These are phyloP conservation scores for Fomitiporia mediterranea DNA, from an alignment of 1,284 basidiomycete species.

Conservation along the genomic window DNA sequence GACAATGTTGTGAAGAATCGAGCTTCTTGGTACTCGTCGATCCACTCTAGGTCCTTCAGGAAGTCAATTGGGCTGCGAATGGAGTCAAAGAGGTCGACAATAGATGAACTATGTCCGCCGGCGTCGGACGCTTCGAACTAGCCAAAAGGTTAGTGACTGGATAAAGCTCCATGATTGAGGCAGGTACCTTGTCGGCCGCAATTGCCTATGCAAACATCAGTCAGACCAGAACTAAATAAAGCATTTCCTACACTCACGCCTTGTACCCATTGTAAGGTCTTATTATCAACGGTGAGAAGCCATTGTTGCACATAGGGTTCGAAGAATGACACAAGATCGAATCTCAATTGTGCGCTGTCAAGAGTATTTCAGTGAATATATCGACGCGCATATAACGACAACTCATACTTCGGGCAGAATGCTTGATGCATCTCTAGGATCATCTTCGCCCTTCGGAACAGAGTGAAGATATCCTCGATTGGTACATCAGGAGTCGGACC, in stretches of 20 bases:
- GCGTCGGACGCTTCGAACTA: slow-evolving; percentile 83
- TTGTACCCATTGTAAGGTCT: slow-evolving; percentile 93
- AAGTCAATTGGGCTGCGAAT: slow-evolving; percentile 88
- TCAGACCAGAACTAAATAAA: slow-evolving; percentile 12
- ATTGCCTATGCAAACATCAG: slow-evolving; percentile 55
- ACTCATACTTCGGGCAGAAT: slow-evolving; percentile 70
- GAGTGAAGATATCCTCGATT: slow-evolving; percentile 83
- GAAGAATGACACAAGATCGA: slow-evolving; percentile 75
- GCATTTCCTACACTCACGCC: slow-evolving; percentile 49
- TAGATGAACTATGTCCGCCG: slow-evolving; percentile 91
- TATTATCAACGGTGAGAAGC: slow-evolving; percentile 85
- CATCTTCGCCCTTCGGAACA: slow-evolving; percentile 75
- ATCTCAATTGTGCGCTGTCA: slow-evolving; percentile 50
- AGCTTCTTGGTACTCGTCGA: slow-evolving; percentile 85
- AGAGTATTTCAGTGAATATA: slow-evolving; percentile 18
- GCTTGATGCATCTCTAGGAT: slow-evolving; percentile 76
- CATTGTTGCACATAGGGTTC: slow-evolving; percentile 87
- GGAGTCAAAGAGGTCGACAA: slow-evolving; percentile 94
- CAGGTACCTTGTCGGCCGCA: slow-evolving; percentile 75
- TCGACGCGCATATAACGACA: neutral
- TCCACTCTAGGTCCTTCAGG: slow-evolving; percentile 88
- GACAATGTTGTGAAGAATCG: slow-evolving; percentile 85
- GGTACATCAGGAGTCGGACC: slow-evolving; percentile 74
- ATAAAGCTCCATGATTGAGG: slow-evolving; percentile 6
- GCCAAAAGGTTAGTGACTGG: slow-evolving; percentile 1